A percentile compares a stretch with the other conserved stretches of the same genome.
Conservation (phyloP, 2,329 filamentous ascomycete species). For the Ploettnerulaceae sp. region DNA sequence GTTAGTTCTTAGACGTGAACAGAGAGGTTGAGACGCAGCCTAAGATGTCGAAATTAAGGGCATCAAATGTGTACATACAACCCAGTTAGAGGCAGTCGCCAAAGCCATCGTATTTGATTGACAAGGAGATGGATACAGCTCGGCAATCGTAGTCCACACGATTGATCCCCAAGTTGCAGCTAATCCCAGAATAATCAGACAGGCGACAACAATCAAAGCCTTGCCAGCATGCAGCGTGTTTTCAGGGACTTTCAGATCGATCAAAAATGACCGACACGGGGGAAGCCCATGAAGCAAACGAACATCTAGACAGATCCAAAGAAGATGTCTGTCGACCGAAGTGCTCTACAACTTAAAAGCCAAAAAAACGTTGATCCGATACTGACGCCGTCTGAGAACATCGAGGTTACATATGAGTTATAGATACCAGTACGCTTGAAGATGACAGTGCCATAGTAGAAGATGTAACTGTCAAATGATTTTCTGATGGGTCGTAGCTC, state of each 20-base stretch:
- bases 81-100: slow-evolving; percentile 58
- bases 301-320: slow-evolving; percentile 58
- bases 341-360: slow-evolving; percentile 60
- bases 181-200: slow-evolving; percentile 59
- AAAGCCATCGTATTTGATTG: slow-evolving; percentile 52
- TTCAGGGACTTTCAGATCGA: slow-evolving; percentile 40
- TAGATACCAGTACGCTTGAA: slow-evolving; percentile 46
- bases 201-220: slow-evolving; percentile 62
- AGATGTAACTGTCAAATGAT: no score
- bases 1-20: no score
- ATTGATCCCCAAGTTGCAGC: slow-evolving; percentile 67
- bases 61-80: no score
- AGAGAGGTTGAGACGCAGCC: no score
- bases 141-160: slow-evolving; percentile 62
- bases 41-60: no score
- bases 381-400: slow-evolving; percentile 63
- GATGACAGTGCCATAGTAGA: slow-evolving; percentile 61
- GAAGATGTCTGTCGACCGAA: slow-evolving; percentile 61
- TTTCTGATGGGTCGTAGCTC: no score
- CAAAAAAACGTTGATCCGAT: slow-evolving; percentile 60
- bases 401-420: slow-evolving; percentile 62
- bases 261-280: slow-evolving; percentile 46
- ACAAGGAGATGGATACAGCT: slow-evolving; percentile 53
- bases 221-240: slow-evolving; percentile 47
- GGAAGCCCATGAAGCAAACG: slow-evolving; percentile 53